phyloP scores from a whole-genome alignment of 2,329 filamentous ascomycete species.

The Fusarium odoratissimum region DNA sequence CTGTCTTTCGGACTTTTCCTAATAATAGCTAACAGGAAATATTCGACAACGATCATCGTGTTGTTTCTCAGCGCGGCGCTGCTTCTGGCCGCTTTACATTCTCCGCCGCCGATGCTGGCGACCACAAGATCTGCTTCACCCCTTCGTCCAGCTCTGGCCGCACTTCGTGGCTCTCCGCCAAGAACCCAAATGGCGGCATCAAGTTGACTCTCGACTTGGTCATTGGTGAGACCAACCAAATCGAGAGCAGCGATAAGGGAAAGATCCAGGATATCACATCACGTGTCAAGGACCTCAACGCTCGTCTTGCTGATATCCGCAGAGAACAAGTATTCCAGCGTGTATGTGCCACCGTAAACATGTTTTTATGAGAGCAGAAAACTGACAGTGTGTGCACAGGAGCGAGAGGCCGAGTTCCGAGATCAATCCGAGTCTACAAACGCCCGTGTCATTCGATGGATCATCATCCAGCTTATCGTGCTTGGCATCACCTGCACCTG shows the following conservation, averaged over 20 bases:
- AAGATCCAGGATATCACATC: constrained; percentile 92
- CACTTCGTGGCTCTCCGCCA: constrained; percentile 76
- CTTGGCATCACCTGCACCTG: constrained; percentile 91
- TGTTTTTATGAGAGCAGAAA: neutral
- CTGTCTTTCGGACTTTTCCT: neutral
- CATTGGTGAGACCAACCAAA: constrained; percentile 93
- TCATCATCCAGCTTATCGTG: constrained; percentile 86
- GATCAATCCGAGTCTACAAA: constrained; percentile 97
- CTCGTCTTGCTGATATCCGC: constrained; percentile 85
- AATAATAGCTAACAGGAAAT: constrained; percentile 70
- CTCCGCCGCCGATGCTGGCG: constrained; percentile 91
- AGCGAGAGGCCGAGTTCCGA: constrained; percentile 97
- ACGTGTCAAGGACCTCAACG: constrained; percentile 90
- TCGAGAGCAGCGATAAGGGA: constrained; percentile 92
- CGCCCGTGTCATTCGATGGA: constrained; percentile 91
- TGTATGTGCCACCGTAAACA: constrained; percentile 62
- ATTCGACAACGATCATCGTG: constrained; percentile 97
- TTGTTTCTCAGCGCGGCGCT: constrained; percentile 86
- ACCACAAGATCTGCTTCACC: constrained; percentile 95
- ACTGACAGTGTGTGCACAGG: constrained; percentile 62
- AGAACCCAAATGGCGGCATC: constrained; percentile 77
- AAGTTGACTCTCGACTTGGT: constrained; percentile 89
- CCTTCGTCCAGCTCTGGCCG: constrained; percentile 78
- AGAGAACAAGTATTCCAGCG: constrained; percentile 97
- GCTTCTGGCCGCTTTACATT: constrained; percentile 91